A percentile compares a stretch with the other conserved stretches of the same genome.
These are phyloP conservation scores for Phytopythium chamaehyphon DNA, from an alignment of 352 stramenopile species.

Conservation along the genomic window DNA sequence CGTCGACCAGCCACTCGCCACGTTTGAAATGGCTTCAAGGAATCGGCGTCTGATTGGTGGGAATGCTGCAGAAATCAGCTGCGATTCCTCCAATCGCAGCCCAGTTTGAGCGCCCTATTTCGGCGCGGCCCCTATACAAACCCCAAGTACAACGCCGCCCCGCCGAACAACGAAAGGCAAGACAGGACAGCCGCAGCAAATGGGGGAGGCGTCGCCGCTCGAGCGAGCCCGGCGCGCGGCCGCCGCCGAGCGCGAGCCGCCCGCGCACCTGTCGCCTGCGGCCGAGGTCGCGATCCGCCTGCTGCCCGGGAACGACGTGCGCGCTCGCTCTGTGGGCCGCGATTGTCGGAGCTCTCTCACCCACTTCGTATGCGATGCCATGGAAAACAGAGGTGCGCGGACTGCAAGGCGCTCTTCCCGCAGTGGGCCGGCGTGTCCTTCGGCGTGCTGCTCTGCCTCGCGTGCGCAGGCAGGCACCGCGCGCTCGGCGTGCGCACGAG, in stretches of 20 bases:
- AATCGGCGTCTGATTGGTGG: too few relatives aligned
- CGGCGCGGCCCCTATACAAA: background rate
- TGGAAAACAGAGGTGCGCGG: conserved; percentile 55
- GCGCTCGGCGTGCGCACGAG: conserved; percentile 75
- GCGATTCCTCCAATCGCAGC: background rate
- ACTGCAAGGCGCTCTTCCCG: conserved; percentile 77
- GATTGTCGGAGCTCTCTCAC: background rate
- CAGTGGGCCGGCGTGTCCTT: conserved; percentile 84
- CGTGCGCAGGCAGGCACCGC: conserved; percentile 72
- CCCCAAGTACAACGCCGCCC: too few relatives aligned
- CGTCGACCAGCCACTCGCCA: too few relatives aligned
- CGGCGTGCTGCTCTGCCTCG: conserved; percentile 75
- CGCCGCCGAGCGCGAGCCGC: background rate
- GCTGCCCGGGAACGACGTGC: conserved; percentile 74
- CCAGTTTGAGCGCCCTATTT: too few relatives aligned
- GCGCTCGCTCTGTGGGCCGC: conserved; percentile 5
- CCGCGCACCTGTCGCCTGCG: conserved; percentile 37
- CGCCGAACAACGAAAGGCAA: too few relatives aligned
- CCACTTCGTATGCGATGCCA: background rate
- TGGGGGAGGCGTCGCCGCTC: conserved; percentile 6
- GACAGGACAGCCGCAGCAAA: background rate
- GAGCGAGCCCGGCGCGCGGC: background rate
- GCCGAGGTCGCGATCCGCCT: conserved; percentile 55
- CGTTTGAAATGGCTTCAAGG: conserved; percentile 4
- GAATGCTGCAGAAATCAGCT: too few relatives aligned